These are phyloP conservation scores for Postia placenta DNA, from an alignment of 768 basidiomycete genomes.

Conservation along the genomic window DNA sequence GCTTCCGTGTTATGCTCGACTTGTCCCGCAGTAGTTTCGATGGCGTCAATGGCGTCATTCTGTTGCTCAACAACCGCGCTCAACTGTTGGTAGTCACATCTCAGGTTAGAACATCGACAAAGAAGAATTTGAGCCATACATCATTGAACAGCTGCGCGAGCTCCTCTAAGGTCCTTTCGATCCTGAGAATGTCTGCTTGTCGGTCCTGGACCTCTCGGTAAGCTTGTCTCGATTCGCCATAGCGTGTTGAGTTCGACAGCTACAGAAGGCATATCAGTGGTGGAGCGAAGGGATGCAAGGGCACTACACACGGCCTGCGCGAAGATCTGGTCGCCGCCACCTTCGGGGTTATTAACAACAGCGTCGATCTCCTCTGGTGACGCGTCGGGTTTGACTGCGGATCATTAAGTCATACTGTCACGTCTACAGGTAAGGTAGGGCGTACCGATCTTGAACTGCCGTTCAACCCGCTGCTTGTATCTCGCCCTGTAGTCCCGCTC, in stretches of 20 bases:
- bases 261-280: constrained; percentile 20
- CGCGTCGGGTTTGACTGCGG: constrained; percentile 84
- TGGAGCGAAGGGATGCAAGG: neutral
- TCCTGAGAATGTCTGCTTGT: constrained; percentile 77
- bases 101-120: neutral
- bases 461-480: constrained; percentile 77
- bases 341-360: constrained; percentile 80
- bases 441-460: constrained; percentile 83
- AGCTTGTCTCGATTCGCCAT: constrained; percentile 75
- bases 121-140: constrained; percentile 27
- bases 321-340: constrained; percentile 72
- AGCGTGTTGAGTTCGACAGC: constrained; percentile 74
- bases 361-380: constrained; percentile 82
- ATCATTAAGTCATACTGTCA: neutral
- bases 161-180: constrained; percentile 85
- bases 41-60: constrained; percentile 60
- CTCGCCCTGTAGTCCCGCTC: constrained; percentile 74
- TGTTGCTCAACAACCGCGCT: constrained; percentile 73
- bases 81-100: constrained; percentile 47
- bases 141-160: constrained; percentile 86
- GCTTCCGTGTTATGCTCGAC: constrained; percentile 65
- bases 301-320: constrained; percentile 65
- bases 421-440: constrained; percentile 1
- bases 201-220: constrained; percentile 87
- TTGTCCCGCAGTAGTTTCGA: constrained; percentile 55